Evolutionary conservation across 805 yeast species (phyloP), one percentile per base, ranked within the genome.

Genomic region (Metschnikowia dekortorum): DNA sequence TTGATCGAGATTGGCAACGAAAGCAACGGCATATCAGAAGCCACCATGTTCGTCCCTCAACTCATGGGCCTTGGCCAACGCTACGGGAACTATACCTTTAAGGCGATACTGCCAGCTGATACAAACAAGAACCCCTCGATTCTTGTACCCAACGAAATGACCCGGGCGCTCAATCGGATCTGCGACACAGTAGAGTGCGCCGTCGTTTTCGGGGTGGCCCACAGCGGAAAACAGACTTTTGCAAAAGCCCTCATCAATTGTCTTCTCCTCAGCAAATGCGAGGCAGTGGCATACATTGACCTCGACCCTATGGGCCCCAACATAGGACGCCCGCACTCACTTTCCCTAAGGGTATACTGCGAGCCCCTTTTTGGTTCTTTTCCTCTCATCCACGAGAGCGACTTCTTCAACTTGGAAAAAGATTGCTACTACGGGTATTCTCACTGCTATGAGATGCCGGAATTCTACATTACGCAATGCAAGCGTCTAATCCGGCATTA

Each of bases 261-360:
- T 22, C 56, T 82, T 1, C 59, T 80, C 4, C 60, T 64, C 4
- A 55, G 58, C 3, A 57, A 58, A 5, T 51, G 57, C 1, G 50
- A 62, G 0, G 61, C 69, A 0, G 67, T 84, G 2, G 73, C 77
- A 18, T 77, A 83, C 36, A 56, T 91, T 38, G 97, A 91, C 58
- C 62, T 89, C 1, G 98, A 91, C 62, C 96, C 97, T 0, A 96
- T 96, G 0, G 96, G 90, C 62, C 82, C 96, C 0, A 95, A 87
- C 59, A 82, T 76, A 54, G 82, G 90, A 0, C 71, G 72, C 8
- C 94, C 96, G 0, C 90, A 85, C 32, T 79, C 85, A 39, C 66
- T 90, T 2, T 81, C 95, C 0, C 64, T 87, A 10, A 72, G 79
- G 1, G 64, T 67, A 2, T 57, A 57, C 16, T 11, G 48, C 1